Evolutionary conservation across 441 rosid genomes (phyloP), one percentile per base, ranked within the genome.

Genomic region (Gossypium armourianum): DNA sequence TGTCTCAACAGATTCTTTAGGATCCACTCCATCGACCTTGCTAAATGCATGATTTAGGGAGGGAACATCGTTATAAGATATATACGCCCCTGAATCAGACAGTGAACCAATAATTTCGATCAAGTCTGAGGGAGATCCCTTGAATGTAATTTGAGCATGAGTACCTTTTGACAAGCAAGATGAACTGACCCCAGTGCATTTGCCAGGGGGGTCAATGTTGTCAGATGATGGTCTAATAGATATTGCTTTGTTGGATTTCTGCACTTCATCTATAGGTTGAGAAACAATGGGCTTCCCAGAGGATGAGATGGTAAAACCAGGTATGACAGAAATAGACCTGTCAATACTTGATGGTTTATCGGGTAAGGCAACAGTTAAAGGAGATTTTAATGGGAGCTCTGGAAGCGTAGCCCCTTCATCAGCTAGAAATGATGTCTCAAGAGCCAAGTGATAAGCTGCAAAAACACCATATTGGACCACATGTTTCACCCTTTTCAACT

Each of bases 361-460:
- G 15, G 92, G 94, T 71, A 89, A 78, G 21, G 87, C 94, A 76
- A 89, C 89, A 2, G 88, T 87, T 72, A 89, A 83, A 32, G 90
- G 92, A 73, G 89, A 83, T 72, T 77, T 82, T 60, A 89, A 76
- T 70, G 88, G 90, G 76, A 84, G 85, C 70, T 89, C 90, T 12
- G 89, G 92, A 74, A 87, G 87, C 7, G 89, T 82, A 75, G 94
- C 94, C 61, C 94, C 85, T 83, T 89, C 94, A 81, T 89, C 94
- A 50, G 92, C 94, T 65, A 87, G 80, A 75, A 87, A 89, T 9
- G 91, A 89, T 26, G 92, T 89, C 86, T 89, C 94, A 58, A 87
- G 75, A 76, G 89, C 94, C 77, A 89, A 80, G 77, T 89, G 94
- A 78, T 89, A 89, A 71, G 94, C 94, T 57, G 94, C 94, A 73